These are phyloP conservation scores for Aspergillus tubingensis DNA, from an alignment of 2,329 filamentous ascomycete genomes.

Conservation along the genomic window DNA sequence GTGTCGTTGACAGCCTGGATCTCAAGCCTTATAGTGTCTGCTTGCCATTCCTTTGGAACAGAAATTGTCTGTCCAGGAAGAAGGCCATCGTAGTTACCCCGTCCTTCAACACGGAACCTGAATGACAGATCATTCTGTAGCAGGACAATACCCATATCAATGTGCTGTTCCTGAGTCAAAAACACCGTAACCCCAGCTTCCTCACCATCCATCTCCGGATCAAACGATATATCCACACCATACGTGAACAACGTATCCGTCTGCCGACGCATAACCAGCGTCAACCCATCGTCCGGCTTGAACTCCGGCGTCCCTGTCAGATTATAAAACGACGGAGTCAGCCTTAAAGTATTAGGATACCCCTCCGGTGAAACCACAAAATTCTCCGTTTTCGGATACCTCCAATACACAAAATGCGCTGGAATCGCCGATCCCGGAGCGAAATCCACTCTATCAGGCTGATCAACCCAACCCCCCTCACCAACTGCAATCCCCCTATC, in stretches of 20 bases:
- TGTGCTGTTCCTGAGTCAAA: constrained; percentile 22
- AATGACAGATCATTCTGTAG: not conserved
- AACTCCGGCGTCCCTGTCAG: constrained; percentile 53
- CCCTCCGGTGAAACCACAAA: constrained; percentile 51
- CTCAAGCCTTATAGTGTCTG: not conserved
- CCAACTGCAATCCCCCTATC: constrained; percentile 12
- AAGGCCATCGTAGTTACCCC: constrained; percentile 3
- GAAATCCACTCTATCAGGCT: constrained; percentile 53
- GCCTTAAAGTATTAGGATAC: constrained; percentile 48
- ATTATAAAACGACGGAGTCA: constrained; percentile 55
- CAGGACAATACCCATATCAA: constrained; percentile 20
- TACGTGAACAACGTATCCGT: constrained; percentile 23
- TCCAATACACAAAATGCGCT: constrained; percentile 59
- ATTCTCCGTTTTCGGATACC: constrained; percentile 49
- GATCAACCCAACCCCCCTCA: constrained; percentile 39
- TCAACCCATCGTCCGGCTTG: constrained; percentile 9
- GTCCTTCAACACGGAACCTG: not conserved
- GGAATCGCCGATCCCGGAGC: constrained; percentile 49
- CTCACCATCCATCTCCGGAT: not conserved
- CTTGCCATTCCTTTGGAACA: not conserved
- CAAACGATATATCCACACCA: constrained; percentile 14
- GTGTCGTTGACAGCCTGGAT: constrained; percentile 5
- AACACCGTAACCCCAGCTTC: constrained; percentile 24
- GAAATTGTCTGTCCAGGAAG: not conserved
- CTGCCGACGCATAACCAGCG: constrained; percentile 18